These are phyloP conservation scores for Phytophthora tubulina DNA, from an alignment of 352 stramenopile species.

Conservation along the genomic window DNA sequence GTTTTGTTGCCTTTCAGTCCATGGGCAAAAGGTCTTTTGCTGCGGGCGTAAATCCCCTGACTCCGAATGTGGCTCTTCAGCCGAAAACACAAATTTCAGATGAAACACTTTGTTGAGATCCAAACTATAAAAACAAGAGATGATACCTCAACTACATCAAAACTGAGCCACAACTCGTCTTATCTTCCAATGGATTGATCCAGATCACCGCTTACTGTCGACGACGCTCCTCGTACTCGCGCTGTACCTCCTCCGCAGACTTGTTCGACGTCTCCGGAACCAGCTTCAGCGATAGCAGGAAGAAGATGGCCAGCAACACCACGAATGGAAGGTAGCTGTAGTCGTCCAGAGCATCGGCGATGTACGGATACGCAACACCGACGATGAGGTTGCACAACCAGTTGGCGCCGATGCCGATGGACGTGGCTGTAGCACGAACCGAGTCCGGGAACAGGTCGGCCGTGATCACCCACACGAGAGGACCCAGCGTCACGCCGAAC, in stretches of 20 bases:
- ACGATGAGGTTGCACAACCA: constrained; percentile 60
- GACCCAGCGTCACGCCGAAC: constrained; percentile 25
- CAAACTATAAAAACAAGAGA: too few relatives aligned
- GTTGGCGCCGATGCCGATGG: constrained; percentile 57
- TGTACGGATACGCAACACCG: constrained; percentile 64
- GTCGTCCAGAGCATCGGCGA: constrained; percentile 48
- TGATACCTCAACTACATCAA: too few relatives aligned
- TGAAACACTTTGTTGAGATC: too few relatives aligned
- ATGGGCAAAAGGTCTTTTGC: too few relatives aligned
- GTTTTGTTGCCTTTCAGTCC: too few relatives aligned
- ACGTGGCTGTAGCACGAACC: constrained; percentile 37
- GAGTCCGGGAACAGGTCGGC: constrained; percentile 34
- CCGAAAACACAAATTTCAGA: too few relatives aligned
- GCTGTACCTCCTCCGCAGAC: constrained; percentile 60
- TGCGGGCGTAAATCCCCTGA: too few relatives aligned
- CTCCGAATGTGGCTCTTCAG: too few relatives aligned
- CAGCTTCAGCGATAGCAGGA: constrained; percentile 42
- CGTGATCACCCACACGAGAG: constrained; percentile 31
- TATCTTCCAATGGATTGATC: too few relatives aligned
- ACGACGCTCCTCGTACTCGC: constrained; percentile 39
- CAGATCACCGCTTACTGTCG: background rate
- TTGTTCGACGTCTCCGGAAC: constrained; percentile 69
- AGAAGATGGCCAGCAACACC: constrained; percentile 50
- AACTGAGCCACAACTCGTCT: too few relatives aligned
- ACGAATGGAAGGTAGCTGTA: constrained; percentile 62